phyloP scores from a whole-genome alignment of 2,329 filamentous ascomycete species.

The Hypoxylon sp. region DNA sequence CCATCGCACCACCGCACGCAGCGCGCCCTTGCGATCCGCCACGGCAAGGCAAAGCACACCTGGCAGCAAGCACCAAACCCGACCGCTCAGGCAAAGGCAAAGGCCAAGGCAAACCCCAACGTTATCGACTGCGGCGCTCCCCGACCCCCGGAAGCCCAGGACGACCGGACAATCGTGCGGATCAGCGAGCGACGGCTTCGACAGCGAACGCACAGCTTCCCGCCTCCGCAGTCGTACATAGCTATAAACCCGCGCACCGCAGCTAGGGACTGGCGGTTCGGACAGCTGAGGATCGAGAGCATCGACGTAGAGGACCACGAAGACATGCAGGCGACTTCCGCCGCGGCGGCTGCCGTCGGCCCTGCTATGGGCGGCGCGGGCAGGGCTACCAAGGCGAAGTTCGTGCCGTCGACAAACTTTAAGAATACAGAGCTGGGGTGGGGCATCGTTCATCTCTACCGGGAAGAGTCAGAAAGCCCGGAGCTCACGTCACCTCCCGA shows the following conservation, averaged over 20 bases:
- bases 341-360: slow-evolving; percentile 64
- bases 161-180: slow-evolving; percentile 54
- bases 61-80: slow-evolving; percentile 31
- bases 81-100: slow-evolving; percentile 27
- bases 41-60: slow-evolving; percentile 21
- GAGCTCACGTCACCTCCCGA: slow-evolving; percentile 57
- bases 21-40: slow-evolving; percentile 16
- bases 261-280: slow-evolving; percentile 82
- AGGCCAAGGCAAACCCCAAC: slow-evolving; percentile 36
- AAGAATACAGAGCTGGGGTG: slow-evolving; percentile 84
- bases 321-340: slow-evolving; percentile 57
- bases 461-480: slow-evolving; percentile 81
- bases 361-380: slow-evolving; percentile 70
- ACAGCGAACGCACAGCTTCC: slow-evolving; percentile 56
- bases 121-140: slow-evolving; percentile 65
- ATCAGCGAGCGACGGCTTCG: slow-evolving; percentile 56
- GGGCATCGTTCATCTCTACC: slow-evolving; percentile 94
- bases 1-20: slow-evolving; percentile 60
- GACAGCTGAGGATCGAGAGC: slow-evolving; percentile 80
- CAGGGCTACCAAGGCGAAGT: slow-evolving; percentile 84
- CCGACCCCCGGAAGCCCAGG: slow-evolving; percentile 50
- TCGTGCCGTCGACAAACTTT: slow-evolving; percentile 73
- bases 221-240: slow-evolving; percentile 56
- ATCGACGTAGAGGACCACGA: slow-evolving; percentile 72
- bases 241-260: slow-evolving; percentile 63